These are phyloP conservation scores for Claviceps sp. DNA, from an alignment of 2,329 filamentous ascomycete genomes.

Conservation along the genomic window DNA sequence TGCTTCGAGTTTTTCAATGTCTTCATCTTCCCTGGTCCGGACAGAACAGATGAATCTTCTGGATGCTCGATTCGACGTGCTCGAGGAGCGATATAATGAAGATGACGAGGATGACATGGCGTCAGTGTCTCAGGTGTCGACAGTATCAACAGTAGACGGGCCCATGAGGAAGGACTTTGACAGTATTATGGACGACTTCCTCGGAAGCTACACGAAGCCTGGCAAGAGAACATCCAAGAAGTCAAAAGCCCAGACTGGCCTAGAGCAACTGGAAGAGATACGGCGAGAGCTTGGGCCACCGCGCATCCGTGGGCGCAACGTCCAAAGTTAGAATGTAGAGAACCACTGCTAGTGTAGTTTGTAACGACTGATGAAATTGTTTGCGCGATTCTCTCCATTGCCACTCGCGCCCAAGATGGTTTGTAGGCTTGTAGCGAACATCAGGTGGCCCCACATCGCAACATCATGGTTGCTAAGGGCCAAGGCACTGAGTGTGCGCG, in stretches of 20 bases:
- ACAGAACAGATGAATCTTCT: conserved; percentile 78
- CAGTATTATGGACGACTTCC: conserved; percentile 83
- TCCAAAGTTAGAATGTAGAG: conserved; percentile 1
- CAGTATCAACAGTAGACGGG: conserved; percentile 53
- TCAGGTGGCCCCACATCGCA: too few species aligned
- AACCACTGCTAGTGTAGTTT: neutral
- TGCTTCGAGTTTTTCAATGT: conserved; percentile 82
- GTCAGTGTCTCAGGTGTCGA: conserved; percentile 48
- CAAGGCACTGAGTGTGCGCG: neutral
- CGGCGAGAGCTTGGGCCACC: conserved; percentile 67
- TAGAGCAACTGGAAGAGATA: conserved; percentile 86
- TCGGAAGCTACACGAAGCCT: conserved; percentile 57
- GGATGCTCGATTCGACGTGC: conserved; percentile 81
- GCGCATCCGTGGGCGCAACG: conserved; percentile 32
- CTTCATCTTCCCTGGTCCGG: conserved; percentile 70
- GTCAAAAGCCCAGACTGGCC: conserved; percentile 64
- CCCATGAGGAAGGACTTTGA: conserved; percentile 70
- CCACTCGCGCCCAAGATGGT: neutral
- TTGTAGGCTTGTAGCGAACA: too few species aligned
- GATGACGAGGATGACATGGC: conserved; percentile 36
- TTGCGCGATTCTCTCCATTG: neutral
- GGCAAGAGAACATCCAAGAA: conserved; percentile 69
- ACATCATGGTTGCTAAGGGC: too few species aligned
- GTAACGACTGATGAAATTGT: conserved; percentile 4
- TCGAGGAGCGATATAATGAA: conserved; percentile 62